Percentiles rank a stretch among this genome's conserved stretches.
These are phyloP conservation scores for Suhomyces canberraensis DNA, from an alignment of 805 yeast species.

Conservation along the genomic window DNA sequence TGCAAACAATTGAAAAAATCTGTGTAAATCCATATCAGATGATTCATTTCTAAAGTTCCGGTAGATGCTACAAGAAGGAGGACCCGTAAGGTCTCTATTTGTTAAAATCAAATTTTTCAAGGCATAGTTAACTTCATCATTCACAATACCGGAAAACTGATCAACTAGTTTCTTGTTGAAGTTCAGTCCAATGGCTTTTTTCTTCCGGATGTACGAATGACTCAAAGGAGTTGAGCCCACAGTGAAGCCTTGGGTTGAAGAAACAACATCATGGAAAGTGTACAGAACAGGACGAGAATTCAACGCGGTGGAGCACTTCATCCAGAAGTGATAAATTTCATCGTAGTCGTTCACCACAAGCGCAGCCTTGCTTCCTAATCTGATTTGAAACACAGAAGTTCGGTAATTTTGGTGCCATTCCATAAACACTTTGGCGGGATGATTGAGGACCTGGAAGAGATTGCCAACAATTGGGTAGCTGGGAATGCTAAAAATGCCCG, in stretches of 20 bases:
- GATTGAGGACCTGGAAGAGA: slow-evolving; percentile 38
- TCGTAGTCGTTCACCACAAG: slow-evolving; percentile 67
- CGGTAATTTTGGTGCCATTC: slow-evolving; percentile 45
- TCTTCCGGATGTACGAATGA: slow-evolving; percentile 41
- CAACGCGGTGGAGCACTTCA: slow-evolving; percentile 42
- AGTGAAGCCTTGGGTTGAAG: slow-evolving; percentile 55
- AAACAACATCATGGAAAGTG: slow-evolving; percentile 65
- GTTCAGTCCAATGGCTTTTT: slow-evolving; percentile 46
- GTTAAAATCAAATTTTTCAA: slow-evolving; percentile 14
- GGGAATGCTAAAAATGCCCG: slow-evolving; percentile 42
- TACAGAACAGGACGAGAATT: slow-evolving; percentile 65
- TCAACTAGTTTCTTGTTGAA: slow-evolving; percentile 38
- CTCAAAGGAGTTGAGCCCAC: slow-evolving; percentile 66
- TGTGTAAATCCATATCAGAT: slow-evolving; percentile 39
- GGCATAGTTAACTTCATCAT: slow-evolving; percentile 31
- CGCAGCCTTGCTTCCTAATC: slow-evolving; percentile 55
- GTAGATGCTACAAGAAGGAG: slow-evolving; percentile 19
- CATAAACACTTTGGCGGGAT: slow-evolving; percentile 50
- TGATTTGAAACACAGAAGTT: slow-evolving; percentile 52
- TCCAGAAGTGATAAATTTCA: slow-evolving; percentile 54
- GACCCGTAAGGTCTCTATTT: slow-evolving; percentile 12
- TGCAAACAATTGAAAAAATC: slow-evolving; percentile 47
- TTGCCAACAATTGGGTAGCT: slow-evolving; percentile 54
- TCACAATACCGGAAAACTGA: slow-evolving; percentile 31
- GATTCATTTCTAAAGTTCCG: slow-evolving; percentile 7